Conservation (phyloP, 192 early-diverging fungal genomes). For the Backusella westeae region DNA sequence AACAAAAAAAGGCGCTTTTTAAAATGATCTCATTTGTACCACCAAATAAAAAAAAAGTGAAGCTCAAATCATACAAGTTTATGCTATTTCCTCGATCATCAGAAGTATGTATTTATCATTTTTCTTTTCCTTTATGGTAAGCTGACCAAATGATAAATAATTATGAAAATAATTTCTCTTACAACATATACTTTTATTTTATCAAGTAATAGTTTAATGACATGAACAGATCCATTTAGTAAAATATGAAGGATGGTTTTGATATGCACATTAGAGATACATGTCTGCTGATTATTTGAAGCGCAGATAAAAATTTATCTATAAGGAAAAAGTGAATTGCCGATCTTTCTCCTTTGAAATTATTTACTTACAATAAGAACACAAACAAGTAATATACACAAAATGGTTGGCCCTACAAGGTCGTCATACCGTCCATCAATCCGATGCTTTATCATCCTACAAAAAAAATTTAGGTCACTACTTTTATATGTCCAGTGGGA, state of each 20-base stretch:
- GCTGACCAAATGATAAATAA: no score
- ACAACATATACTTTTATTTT: no score
- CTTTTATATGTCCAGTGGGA: neutral
- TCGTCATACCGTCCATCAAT: slow-evolving; percentile 71
- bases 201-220: no score
- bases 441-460: slow-evolving; percentile 19
- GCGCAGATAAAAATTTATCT: slow-evolving; percentile 22
- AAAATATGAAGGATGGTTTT: no score
- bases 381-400: slow-evolving; percentile 64
- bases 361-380: slow-evolving; percentile 41
- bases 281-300: neutral
- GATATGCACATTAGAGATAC: no score
- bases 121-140: no score
- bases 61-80: neutral
- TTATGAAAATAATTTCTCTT: no score
- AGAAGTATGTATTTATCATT: neutral
- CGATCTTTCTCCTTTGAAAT: neutral
- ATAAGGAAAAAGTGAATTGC: neutral
- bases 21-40: neutral
- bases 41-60: neutral
- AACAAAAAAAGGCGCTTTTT: neutral
- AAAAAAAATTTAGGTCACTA: neutral
- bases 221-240: no score
- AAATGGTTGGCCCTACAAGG: slow-evolving; percentile 63
- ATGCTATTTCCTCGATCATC: neutral